Base-by-base conservation (phyloP, 352 stramenopile genomes). In the Phytopythium helicoides region DNA sequence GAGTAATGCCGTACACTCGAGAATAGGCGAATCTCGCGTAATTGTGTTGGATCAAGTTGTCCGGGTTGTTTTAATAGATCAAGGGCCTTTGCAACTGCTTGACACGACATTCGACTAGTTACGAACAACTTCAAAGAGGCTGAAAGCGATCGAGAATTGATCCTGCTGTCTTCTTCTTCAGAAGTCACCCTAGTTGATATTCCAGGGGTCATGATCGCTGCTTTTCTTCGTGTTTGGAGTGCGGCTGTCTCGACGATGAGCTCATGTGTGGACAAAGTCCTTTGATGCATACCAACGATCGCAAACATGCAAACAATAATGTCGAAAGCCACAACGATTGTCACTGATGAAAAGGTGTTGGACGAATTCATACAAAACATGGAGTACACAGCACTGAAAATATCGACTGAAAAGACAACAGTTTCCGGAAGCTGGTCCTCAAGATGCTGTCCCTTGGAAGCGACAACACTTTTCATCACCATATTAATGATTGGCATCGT, bases 401-500 rank as follows among this genome's bases (percentile, higher is more conserved):
- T 46, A 11, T 78, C 62, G 37, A 78, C 52, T 2, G 52, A 65
- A 26, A 75, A 68, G 38, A 67, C 68, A n/a, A 73, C 49, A 11
- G 54, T 51, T 28, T 69, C 60, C 0, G 64, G 64, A 9, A 73
- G 25, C 41, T 49, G 50, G 23, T 71, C 46, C 31, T 66, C 42
- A 9, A 58, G 37, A 33, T 75, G 58, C 0, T 38, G 61, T n/a
- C 60, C 60, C 16, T 62, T 36, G 3, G 34, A 40, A 12, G 65
- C 66, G 26, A 76, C 55, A 6, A 77, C n/a, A 25, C 64, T 67
- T 47, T 79, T 79, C 14, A 82, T 57, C 3, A 60, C 16, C 11
- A 73, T 28, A 15, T 83, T 83, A 12, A 83, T 60, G 2, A 56
- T 23, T n/a, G 64, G 56, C 1, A 81, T 23, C 5, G 70, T n/a